Conservation (phyloP, 2,329 filamentous ascomycete species). For the Neocatenulostroma microsporum region DNA sequence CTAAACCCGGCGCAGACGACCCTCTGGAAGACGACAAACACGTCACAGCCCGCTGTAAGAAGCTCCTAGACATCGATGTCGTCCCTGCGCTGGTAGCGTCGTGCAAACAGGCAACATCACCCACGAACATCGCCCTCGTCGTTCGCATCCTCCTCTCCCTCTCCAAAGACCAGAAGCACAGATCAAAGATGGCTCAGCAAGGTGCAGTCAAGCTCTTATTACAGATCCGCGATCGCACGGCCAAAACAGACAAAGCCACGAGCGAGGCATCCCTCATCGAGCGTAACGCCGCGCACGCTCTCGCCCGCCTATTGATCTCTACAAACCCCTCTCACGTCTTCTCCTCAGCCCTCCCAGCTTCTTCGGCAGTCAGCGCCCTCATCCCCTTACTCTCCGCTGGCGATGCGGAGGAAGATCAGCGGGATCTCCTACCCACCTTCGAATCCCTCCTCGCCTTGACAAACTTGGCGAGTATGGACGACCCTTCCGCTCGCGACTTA, state of each 20-base stretch:
- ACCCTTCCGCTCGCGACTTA: conserved; percentile 51
- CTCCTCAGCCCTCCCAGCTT: conserved; percentile 62
- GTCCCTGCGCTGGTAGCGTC: conserved; percentile 65
- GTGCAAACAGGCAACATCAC: conserved; percentile 40
- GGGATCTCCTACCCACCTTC: conserved; percentile 80
- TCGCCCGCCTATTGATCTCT: conserved; percentile 60
- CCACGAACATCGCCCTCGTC: conserved; percentile 62
- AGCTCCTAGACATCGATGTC: conserved; percentile 69
- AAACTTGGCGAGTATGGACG: conserved; percentile 74
- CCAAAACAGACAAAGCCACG: conserved; percentile 37
- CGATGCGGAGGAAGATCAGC: conserved; percentile 49
- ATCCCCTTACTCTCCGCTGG: conserved; percentile 63
- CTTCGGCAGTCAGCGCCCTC: conserved; percentile 75
- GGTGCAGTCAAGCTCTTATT: conserved; percentile 84
- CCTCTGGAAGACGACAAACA: conserved; percentile 68
- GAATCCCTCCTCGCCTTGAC: conserved; percentile 87
- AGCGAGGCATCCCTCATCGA: conserved; percentile 25
- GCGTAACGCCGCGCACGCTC: conserved; percentile 26
- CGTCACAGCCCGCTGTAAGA: conserved; percentile 66
- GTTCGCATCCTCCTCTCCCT: conserved; percentile 71
- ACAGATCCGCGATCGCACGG: conserved; percentile 57
- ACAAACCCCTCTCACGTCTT: conserved; percentile 61
- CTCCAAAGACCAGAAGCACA: conserved; percentile 62
- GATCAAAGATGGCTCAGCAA: conserved; percentile 80
- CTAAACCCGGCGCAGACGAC: conserved; percentile 55